These are phyloP conservation scores for Suhomyces ambrosiae DNA, from an alignment of 1,139 yeast species.

Conservation along the genomic window DNA sequence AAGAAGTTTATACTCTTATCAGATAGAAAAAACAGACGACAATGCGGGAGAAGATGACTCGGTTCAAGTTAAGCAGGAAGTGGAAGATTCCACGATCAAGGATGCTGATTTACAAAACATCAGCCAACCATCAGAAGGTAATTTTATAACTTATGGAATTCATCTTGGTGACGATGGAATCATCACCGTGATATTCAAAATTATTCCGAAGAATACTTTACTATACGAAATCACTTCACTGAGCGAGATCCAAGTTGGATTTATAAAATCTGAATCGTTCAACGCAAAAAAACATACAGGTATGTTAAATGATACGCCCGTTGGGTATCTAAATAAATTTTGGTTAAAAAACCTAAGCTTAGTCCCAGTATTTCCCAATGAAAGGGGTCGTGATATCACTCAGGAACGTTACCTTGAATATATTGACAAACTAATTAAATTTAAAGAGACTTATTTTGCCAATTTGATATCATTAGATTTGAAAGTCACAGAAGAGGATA, in stretches of 20 bases:
- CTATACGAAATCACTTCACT: conserved; percentile 34
- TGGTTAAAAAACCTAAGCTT: conserved; percentile 22
- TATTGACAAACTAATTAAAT: conserved; percentile 20
- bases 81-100: conserved; percentile 6
- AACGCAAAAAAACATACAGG: neutral
- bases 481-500: conserved; percentile 1
- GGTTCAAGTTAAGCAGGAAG: conserved; percentile 10
- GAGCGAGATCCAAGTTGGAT: conserved; percentile 26
- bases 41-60: conserved; percentile 21
- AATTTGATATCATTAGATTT: conserved; percentile 7
- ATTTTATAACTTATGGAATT: conserved; percentile 30
- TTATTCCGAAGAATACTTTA: conserved; percentile 32
- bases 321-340: conserved; percentile 21
- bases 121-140: conserved; percentile 31
- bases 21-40: conserved; percentile 26
- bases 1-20: conserved; percentile 29
- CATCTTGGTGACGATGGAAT: conserved; percentile 25
- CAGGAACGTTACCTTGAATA: conserved; percentile 15
- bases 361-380: conserved; percentile 26
- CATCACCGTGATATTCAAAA: conserved; percentile 28
- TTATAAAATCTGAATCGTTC: conserved; percentile 13
- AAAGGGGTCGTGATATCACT: conserved; percentile 13
- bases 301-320: conserved; percentile 13
- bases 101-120: conserved; percentile 21
- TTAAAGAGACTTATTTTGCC: conserved; percentile 21